Conservation (phyloP, 2,329 filamentous ascomycete species). For the Balansia obtecta region DNA sequence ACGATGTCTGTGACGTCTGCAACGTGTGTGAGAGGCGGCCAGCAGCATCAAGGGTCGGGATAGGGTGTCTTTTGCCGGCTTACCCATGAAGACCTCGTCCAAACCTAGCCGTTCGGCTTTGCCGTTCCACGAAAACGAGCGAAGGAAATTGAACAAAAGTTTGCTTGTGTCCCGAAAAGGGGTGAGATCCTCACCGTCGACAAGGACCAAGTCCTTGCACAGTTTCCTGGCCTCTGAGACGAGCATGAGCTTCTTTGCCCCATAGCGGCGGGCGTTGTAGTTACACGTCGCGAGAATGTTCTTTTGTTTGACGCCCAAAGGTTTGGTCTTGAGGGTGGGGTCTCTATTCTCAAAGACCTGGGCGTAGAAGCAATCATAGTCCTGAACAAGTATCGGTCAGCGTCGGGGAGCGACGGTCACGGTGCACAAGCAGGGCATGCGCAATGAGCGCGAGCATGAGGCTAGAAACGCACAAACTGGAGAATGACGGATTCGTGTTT, state of each 20-base stretch:
- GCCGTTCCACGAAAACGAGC: conserved; percentile 62
- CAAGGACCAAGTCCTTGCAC: conserved; percentile 75
- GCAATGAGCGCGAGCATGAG: conserved; percentile 1
- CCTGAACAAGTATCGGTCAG: conserved; percentile 26
- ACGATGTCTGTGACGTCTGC: conserved; percentile 79
- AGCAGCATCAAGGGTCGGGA: not conserved
- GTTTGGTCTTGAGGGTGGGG: conserved; percentile 57
- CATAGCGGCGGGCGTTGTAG: conserved; percentile 70
- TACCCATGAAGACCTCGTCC: conserved; percentile 61
- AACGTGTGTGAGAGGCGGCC: not conserved
- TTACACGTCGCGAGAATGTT: conserved; percentile 90
- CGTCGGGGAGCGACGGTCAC: not conserved
- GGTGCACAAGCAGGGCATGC: too few relatives aligned
- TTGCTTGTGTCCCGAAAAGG: conserved; percentile 83
- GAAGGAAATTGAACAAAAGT: conserved; percentile 60
- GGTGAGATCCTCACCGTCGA: conserved; percentile 76
- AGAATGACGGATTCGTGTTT: conserved; percentile 59
- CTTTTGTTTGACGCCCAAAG: conserved; percentile 83
- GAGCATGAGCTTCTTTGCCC: conserved; percentile 71
- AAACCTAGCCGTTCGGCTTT: conserved; percentile 76
- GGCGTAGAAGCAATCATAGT: conserved; percentile 91
- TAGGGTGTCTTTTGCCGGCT: not conserved
- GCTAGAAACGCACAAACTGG: conserved; percentile 56
- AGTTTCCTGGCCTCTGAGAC: conserved; percentile 67
- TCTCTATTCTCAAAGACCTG: conserved; percentile 77